Base-by-base conservation (phyloP, 2,329 filamentous ascomycete genomes). In the Aureobasidium sp. region DNA sequence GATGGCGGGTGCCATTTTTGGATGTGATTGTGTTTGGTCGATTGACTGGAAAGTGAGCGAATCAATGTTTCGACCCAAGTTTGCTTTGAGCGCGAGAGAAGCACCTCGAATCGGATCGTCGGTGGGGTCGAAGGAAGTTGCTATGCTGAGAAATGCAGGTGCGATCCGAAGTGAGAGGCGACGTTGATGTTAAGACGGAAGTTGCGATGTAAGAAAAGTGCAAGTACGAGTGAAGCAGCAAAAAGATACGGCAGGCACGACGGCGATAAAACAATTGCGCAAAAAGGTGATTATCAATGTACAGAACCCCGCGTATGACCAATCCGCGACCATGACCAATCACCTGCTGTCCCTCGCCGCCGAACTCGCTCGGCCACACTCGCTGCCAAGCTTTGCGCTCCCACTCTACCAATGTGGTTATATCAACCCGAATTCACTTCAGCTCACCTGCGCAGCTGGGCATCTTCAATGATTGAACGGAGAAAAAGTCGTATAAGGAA, bases 1-100 rank as follows among this genome's bases (percentile, higher is more conserved):
- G 29, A 71, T 63, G 14, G 61, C 64, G 39, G 70, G 69, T 45
- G 69, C 67, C 70, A 72, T 72, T 54, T 17, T 34, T 32, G 39
- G 17, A 7, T 14, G 11, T 48, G 21, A 35, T 10, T 35, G 14
- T 14, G 21, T 35, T 30, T 37, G 19, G n/a, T 37, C 6, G 22
- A 29, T 37, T 22, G 21, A 5, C 1, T 10, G 6, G 21, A 2
- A 27, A 25, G 22, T 19, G 25, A 11, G 24, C 8, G 22, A 3
- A 3, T 37, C 17, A 16, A 5, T 19, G 5, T 25, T 4, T 48
- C 17, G 35, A 16, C 5, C 2, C 30, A 37, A 37, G 30, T 37
- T 48, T 48, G 21, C 30, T 48, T 25, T 12, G 22, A 48, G 42
- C 12, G 29, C 12, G 4, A 44, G 40, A 44, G 40, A 44, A 44